A percentile compares a stretch with the other conserved stretches of the same genome.
These are phyloP conservation scores for Mycosphaerella sp. DNA, from an alignment of 2,329 filamentous ascomycete species.

Conservation along the genomic window DNA sequence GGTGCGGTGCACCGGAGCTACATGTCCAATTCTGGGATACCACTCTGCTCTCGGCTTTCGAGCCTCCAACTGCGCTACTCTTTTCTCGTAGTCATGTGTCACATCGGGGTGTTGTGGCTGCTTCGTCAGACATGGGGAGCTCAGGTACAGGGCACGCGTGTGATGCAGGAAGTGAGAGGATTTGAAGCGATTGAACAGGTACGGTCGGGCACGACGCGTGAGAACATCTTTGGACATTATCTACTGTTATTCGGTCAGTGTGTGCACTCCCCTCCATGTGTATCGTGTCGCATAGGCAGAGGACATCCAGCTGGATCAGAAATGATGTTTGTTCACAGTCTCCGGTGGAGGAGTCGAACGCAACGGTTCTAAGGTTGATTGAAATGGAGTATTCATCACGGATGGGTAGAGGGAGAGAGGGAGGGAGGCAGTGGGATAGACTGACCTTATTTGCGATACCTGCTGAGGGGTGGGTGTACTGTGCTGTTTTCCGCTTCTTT, in stretches of 20 bases:
- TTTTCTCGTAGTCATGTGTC: slow-evolving; percentile 42
- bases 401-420: slow-evolving; percentile 3
- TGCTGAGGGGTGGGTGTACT: background rate
- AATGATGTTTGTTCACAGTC: slow-evolving; percentile 38
- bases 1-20: background rate
- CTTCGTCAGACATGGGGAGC: background rate
- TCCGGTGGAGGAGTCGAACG: slow-evolving; percentile 51
- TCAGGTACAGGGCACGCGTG: slow-evolving; percentile 45
- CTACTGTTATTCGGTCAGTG: slow-evolving; percentile 20
- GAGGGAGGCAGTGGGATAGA: background rate
- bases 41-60: slow-evolving; percentile 45
- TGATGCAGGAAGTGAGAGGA: slow-evolving; percentile 14
- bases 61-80: slow-evolving; percentile 50
- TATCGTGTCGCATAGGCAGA: background rate
- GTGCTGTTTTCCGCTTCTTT: background rate
- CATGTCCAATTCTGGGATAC: slow-evolving; percentile 48
- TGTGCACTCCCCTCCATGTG: background rate
- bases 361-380: slow-evolving; percentile 56
- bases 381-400: slow-evolving; percentile 20
- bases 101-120: slow-evolving; percentile 16
- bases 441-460: slow-evolving; percentile 8
- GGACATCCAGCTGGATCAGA: slow-evolving; percentile 33
- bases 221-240: slow-evolving; percentile 40
- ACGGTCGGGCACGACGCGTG: slow-evolving; percentile 48
- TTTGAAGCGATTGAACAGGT: slow-evolving; percentile 39